Conservation (phyloP, 805 yeast species). For the Kodamaea fukazawae region DNA sequence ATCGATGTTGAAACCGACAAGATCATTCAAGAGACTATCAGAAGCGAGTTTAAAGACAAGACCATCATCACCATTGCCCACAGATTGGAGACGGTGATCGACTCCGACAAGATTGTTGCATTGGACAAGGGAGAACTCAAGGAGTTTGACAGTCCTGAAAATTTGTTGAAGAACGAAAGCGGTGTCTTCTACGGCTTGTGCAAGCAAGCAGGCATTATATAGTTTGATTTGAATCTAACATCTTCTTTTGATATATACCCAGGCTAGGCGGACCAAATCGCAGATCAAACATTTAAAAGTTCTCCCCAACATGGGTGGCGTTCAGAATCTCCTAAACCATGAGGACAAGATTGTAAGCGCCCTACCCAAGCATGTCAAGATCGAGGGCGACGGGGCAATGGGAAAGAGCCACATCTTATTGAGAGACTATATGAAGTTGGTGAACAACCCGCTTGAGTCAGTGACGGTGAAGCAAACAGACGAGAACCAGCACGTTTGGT, state of each 20-base stretch:
- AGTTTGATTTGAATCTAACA: background rate
- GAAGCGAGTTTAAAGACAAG: constrained; percentile 66
- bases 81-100: constrained; percentile 82
- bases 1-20: constrained; percentile 86
- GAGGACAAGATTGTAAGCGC: constrained; percentile 1
- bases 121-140: constrained; percentile 69
- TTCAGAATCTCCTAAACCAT: background rate
- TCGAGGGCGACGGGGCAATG: no score
- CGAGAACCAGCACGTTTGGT: constrained; percentile 14
- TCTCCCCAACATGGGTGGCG: background rate
- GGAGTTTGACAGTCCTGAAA: constrained; percentile 73
- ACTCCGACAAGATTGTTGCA: constrained; percentile 74
- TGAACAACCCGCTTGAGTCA: constrained; percentile 10
- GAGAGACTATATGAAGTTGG: constrained; percentile 11
- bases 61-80: constrained; percentile 91
- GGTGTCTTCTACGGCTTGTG: constrained; percentile 55
- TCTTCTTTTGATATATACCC: no score
- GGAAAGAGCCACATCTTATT: background rate
- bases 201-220: constrained; percentile 34
- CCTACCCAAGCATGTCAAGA: background rate
- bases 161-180: constrained; percentile 40
- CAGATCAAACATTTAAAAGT: background rate
- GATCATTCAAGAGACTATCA: constrained; percentile 76
- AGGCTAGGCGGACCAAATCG: no score
- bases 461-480: constrained; percentile 14